Evolutionary conservation across 2,329 filamentous ascomycete species (phyloP), one percentile per base, ranked within the genome.

Genomic region (Phialocephala subalpina): DNA sequence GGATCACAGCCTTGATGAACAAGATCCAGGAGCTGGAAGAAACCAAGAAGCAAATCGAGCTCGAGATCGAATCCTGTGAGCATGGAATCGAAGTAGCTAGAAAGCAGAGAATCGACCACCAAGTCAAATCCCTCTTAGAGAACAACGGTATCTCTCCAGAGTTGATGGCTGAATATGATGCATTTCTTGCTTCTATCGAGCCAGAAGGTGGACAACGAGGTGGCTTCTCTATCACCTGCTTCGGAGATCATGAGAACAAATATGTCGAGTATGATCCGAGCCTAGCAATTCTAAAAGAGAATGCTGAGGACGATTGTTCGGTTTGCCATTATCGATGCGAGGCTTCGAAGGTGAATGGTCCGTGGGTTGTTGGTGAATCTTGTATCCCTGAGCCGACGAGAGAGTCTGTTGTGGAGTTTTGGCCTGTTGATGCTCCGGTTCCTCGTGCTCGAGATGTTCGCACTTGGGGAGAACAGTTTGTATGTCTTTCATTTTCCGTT

Each of bases 1-100:
- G 22, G 12, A n/a, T 49, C 45, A 49, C n/a, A 25, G 45, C n/a
- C 18, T 14, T 49, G 45, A 9, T 22, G n/a, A 11, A 7, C 11
- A 49, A 49, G 45, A 49, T 49, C n/a, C 45, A 25, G n/a, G 49
- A 53, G 49, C 25, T 53, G 49, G 49, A 53, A 53, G 49, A 53
- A 9, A n/a, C 49, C 22, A 53, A 53, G 25, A 53, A 53, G 18
- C 11, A 33, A 11, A 53, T 53, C 49, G 49, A 53, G 11, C 11
- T 14, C 11, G 22, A 27, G 27, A 53, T 53, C 25, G 49, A 53
- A 25, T 12, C 49, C 1, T 27, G 18, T 12, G 49, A 53, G 25
- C 22, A 29, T 33, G 49, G 27, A 11, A 49, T 49, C 45, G 45
- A 49, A 49, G 45, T 22, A 6, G 45, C 45, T 12, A 25, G n/a